Evolutionary conservation across 352 stramenopile species (phyloP).

Genomic region (Aphanomyces euteiches): DNA sequence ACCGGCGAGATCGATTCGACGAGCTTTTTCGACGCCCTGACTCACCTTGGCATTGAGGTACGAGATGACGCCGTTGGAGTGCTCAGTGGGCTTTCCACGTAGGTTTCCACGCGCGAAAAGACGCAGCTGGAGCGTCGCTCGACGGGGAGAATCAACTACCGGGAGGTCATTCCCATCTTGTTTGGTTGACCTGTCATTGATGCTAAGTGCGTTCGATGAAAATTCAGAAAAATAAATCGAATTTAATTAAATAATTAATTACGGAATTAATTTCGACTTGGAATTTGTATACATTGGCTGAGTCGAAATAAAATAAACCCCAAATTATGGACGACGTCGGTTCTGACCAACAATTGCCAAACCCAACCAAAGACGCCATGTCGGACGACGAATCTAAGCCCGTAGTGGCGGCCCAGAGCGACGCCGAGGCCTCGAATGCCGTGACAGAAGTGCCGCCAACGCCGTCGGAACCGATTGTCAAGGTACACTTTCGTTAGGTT

Average conservation of each 20-base stretch:
- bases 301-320: constrained; percentile 7
- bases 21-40: neutral
- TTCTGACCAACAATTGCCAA: constrained; percentile 23
- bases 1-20: neutral
- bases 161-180: too few relatives aligned
- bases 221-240: too few relatives aligned
- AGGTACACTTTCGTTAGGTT: neutral
- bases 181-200: too few relatives aligned
- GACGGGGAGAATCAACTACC: too few relatives aligned
- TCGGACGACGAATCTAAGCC: constrained; percentile 20
- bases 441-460: neutral
- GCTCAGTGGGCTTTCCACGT: too few relatives aligned
- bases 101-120: too few relatives aligned
- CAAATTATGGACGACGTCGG: neutral
- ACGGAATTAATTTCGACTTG: neutral
- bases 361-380: constrained; percentile 26
- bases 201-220: too few relatives aligned
- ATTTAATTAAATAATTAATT: neutral
- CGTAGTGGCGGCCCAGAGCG: neutral
- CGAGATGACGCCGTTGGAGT: too few relatives aligned
- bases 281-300: constrained; percentile 1
- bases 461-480: neutral
- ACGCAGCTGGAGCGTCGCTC: too few relatives aligned
- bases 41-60: too few relatives aligned
- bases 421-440: neutral